phyloP scores from a whole-genome alignment of 495 filamentous ascomycete genomes.

The Aspergillus campestris region DNA sequence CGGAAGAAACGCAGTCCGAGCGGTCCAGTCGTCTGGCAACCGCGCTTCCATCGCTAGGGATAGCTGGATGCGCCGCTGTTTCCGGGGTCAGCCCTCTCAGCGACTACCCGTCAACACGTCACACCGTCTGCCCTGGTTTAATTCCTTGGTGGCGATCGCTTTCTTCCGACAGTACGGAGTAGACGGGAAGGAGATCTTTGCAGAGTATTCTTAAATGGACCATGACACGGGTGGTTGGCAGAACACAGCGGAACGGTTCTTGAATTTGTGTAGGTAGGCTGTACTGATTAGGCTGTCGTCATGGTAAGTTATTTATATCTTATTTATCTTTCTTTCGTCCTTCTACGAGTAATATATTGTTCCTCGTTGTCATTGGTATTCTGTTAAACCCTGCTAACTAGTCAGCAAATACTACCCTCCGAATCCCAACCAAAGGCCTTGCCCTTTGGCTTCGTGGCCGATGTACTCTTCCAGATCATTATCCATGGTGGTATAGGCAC shows the following conservation, averaged over 20 bases:
- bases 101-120: conserved; percentile 15
- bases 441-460: conserved; percentile 18
- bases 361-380: too few species aligned
- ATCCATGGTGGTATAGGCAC: conserved; percentile 16
- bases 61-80: too few species aligned
- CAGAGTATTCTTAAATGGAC: conserved; percentile 1
- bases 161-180: conserved; percentile 7
- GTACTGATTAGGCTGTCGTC: neutral
- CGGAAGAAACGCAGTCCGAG: too few species aligned
- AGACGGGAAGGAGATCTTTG: neutral
- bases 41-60: too few species aligned
- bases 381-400: too few species aligned
- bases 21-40: too few species aligned
- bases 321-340: too few species aligned
- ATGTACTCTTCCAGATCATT: conserved; percentile 27
- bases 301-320: conserved; percentile 4
- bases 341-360: too few species aligned
- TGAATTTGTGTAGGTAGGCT: too few species aligned
- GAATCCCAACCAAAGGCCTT: conserved; percentile 2
- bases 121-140: conserved; percentile 13
- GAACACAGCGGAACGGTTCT: conserved; percentile 1
- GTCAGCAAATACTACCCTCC: conserved; percentile 2
- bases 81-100: conserved; percentile 6
- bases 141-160: conserved; percentile 3
- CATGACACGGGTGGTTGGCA: neutral